Percentiles rank a stretch among this genome's conserved stretches.
Conservation (phyloP, 495 filamentous ascomycete genomes). For the Tuber aestivum region DNA sequence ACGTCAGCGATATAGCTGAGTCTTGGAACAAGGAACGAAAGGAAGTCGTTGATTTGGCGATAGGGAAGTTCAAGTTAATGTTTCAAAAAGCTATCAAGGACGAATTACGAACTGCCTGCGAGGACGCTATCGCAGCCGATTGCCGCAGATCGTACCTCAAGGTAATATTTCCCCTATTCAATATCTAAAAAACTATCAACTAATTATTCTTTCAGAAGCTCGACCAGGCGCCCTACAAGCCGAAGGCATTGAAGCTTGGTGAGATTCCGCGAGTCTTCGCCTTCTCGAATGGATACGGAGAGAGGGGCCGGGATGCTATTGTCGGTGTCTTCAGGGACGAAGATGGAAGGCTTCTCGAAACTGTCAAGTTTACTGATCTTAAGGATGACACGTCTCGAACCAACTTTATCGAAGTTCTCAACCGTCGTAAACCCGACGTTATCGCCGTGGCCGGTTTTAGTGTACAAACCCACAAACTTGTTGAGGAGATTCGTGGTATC, state of each 20-base stretch:
- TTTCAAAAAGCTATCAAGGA: conserved; percentile 90
- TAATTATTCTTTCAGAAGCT: conserved; percentile 50
- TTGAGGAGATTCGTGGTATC: conserved; percentile 68
- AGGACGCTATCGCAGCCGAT: conserved; percentile 73
- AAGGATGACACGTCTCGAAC: conserved; percentile 62
- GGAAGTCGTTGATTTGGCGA: conserved; percentile 74
- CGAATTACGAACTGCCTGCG: conserved; percentile 80
- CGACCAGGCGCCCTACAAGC: conserved; percentile 93
- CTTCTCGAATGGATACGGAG: conserved; percentile 73
- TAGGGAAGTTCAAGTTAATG: conserved; percentile 71
- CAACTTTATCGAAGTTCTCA: conserved; percentile 65
- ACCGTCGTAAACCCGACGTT: conserved; percentile 77
- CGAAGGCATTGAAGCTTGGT: conserved; percentile 84
- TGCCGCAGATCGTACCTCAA: conserved; percentile 80
- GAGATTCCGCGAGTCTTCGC: conserved; percentile 81
- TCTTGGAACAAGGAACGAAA: conserved; percentile 84
- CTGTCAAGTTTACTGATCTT: conserved; percentile 76
- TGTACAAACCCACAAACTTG: conserved; percentile 75
- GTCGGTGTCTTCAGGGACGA: conserved; percentile 92
- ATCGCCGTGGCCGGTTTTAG: conserved; percentile 86
- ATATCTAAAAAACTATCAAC: background rate
- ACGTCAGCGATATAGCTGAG: conserved; percentile 89
- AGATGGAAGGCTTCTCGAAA: conserved; percentile 79
- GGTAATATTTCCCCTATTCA: conserved; percentile 17
- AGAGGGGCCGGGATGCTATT: conserved; percentile 67